Conservation (phyloP, 768 basidiomycete genomes). For the Tylopilus sp. region DNA sequence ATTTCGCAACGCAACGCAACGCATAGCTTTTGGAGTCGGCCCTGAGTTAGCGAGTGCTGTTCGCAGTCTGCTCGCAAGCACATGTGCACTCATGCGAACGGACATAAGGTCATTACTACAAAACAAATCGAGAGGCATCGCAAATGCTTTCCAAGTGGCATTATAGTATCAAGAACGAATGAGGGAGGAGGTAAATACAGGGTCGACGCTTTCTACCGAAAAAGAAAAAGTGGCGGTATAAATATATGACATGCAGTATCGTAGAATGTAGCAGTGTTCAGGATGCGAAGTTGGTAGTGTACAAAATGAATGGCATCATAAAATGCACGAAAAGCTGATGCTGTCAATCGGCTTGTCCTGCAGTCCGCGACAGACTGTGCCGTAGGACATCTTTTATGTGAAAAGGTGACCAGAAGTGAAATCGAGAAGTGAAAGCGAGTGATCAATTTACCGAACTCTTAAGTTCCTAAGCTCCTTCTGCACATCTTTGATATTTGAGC, state of each 20-base stretch:
- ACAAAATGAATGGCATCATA: slow-evolving; percentile 9
- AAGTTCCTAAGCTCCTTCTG: slow-evolving; percentile 36
- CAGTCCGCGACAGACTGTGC: too few relatives aligned
- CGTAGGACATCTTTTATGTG: neutral
- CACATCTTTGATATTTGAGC: slow-evolving; percentile 36
- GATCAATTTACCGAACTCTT: slow-evolving; percentile 10
- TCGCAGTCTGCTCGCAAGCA: too few relatives aligned
- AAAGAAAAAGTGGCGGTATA: neutral
- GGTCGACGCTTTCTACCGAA: neutral
- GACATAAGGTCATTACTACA: neutral
- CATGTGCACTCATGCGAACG: too few relatives aligned
- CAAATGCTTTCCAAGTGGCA: neutral
- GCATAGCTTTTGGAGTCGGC: too few relatives aligned
- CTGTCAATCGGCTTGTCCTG: slow-evolving; percentile 11
- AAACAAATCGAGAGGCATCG: neutral
- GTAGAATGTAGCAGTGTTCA: slow-evolving; percentile 1
- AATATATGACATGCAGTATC: neutral
- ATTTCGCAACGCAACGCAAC: too few relatives aligned
- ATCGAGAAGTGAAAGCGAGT: neutral
- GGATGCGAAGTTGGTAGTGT: slow-evolving; percentile 4
- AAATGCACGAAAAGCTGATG: neutral
- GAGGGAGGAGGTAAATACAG: slow-evolving; percentile 2
- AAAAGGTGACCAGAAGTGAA: neutral
- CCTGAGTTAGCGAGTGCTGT: too few relatives aligned
- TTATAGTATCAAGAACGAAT: neutral